Evolutionary conservation across 371 early-diverging fungal genomes (phyloP), one percentile per base, ranked within the genome.

Genomic region (Rhizopus arrhizus): DNA sequence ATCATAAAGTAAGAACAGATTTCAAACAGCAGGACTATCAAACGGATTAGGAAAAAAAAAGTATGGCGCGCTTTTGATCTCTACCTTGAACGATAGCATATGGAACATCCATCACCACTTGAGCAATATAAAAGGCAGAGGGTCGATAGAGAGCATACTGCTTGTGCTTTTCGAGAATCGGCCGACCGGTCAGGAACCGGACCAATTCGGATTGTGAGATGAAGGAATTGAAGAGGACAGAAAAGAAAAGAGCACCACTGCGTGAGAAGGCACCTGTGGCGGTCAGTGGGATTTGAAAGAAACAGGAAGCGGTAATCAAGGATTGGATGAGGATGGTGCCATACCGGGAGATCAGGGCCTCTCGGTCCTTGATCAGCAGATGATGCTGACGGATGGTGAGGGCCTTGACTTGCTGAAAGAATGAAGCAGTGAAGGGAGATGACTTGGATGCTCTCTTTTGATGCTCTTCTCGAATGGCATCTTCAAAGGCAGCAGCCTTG

Each of bases 181-280:
- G 78, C 22, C 88, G 85, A 35, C 84, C 87, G 28, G 75, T 72
- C 68, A 84, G 66, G 54, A 76, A 73, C 38, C 72, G 74, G 12
- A 82, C 78, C 52, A 84, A 43, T 68, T 84, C 84, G 22, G 82
- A 61, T 64, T 80, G 77, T 35, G 82, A 65, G 22, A 82, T 76
- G 32, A 86, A 71, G 36, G 83, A 65, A 54, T 78, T 85, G 73
- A 85, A 83, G 38, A 85, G 64, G 32, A 84, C 69, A 47, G 80
- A 69, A 48, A 83, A 82, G 58, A 84, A 86, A 13, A 86, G 60
- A 40, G 82, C 87, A 69, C 90, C 90, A 52, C 89, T 88, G 33
- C 90, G 84, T 6, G 85, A 83, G 70, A 88, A 91, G 54, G 86
- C 81, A 36, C 90, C 88, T 11, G 67, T 51, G 5, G 76, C 73